A percentile compares a stretch with the other conserved stretches of the same genome.
These are phyloP conservation scores for Ophidiomyces ophidiicola DNA, from an alignment of 2,329 filamentous ascomycete genomes.

Conservation along the genomic window DNA sequence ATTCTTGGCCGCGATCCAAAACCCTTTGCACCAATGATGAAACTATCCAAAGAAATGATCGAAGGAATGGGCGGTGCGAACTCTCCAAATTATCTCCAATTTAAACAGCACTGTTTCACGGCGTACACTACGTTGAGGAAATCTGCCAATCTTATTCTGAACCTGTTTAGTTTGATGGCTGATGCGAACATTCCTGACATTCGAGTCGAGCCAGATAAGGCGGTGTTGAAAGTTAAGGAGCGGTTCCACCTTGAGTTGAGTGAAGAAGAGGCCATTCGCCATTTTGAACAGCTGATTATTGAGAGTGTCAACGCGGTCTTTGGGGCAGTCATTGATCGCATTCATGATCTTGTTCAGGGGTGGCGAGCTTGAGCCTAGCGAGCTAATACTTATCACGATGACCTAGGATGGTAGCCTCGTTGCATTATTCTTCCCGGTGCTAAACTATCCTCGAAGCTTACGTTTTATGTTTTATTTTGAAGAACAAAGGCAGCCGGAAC, in stretches of 20 bases:
- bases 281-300: slow-evolving; percentile 81
- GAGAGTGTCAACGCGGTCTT: slow-evolving; percentile 82
- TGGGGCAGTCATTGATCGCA: slow-evolving; percentile 83
- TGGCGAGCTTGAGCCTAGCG: slow-evolving; percentile 59
- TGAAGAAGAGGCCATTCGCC: slow-evolving; percentile 81
- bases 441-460: too few relatives aligned
- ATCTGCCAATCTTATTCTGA: slow-evolving; percentile 79
- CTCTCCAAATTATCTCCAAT: slow-evolving; percentile 70
- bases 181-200: slow-evolving; percentile 97
- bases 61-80: slow-evolving; percentile 88
- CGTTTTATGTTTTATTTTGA: too few relatives aligned
- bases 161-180: slow-evolving; percentile 92
- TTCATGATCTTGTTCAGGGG: slow-evolving; percentile 88
- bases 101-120: slow-evolving; percentile 93
- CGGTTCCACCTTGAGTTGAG: slow-evolving; percentile 81
- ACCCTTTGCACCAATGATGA: slow-evolving; percentile 93
- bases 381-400: too few relatives aligned
- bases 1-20: slow-evolving; percentile 95
- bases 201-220: slow-evolving; percentile 80
- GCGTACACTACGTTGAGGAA: slow-evolving; percentile 87
- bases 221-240: slow-evolving; percentile 88
- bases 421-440: too few relatives aligned
- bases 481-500: too few relatives aligned
- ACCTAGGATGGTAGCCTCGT: too few relatives aligned
- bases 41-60: slow-evolving; percentile 94